These are phyloP conservation scores for Aspergillus caelatus DNA, from an alignment of 2,329 filamentous ascomycete genomes.

Conservation along the genomic window DNA sequence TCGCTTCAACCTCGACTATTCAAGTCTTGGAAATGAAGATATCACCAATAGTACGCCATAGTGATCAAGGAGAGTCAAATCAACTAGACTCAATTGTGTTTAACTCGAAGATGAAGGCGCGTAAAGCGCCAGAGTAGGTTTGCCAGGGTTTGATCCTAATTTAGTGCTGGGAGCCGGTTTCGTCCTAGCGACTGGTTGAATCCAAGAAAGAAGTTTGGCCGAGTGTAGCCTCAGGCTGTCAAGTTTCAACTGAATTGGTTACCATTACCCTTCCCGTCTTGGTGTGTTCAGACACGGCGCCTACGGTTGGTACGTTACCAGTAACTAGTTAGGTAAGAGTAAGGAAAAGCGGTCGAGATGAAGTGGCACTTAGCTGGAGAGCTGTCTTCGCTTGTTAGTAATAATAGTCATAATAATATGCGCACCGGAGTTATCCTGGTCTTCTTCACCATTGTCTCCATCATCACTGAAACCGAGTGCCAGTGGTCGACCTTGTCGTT, in stretches of 20 bases:
- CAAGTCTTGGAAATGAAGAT: background rate
- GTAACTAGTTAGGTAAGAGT: background rate
- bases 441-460: background rate
- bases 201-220: slow-evolving; percentile 1
- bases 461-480: background rate
- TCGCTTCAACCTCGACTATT: background rate
- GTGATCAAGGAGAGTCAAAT: background rate
- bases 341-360: background rate
- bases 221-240: slow-evolving; percentile 1
- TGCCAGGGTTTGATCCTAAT: background rate
- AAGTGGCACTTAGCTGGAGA: background rate
- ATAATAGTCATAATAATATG: slow-evolving; percentile 1
- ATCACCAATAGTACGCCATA: background rate
- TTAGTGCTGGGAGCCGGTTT: slow-evolving; percentile 2
- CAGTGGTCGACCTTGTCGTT: background rate
- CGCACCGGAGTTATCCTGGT: background rate
- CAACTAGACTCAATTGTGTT: background rate
- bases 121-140: slow-evolving; percentile 7
- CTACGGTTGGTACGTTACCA: background rate
- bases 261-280: slow-evolving; percentile 1
- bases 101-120: slow-evolving; percentile 6
- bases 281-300: background rate
- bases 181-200: slow-evolving; percentile 4
- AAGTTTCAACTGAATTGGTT: background rate
- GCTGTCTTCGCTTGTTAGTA: background rate